Evolutionary conservation across 2,329 filamentous ascomycete genomes (phyloP), one percentile per base, ranked within the genome.

Genomic region (Beauveria sp.): DNA sequence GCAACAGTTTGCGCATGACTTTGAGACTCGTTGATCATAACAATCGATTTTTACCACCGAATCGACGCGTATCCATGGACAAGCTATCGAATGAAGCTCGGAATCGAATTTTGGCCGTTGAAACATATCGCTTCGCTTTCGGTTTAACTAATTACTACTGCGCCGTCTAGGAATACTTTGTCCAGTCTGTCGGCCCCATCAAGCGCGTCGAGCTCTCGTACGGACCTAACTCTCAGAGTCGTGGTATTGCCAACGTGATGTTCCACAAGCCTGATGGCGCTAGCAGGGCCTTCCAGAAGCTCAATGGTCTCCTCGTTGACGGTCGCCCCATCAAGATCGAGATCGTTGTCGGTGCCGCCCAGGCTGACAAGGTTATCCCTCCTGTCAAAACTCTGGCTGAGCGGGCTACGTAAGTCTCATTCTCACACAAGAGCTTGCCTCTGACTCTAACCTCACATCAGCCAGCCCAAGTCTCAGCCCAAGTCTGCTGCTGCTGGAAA

Each of bases 321-420:
- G 88, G 88, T 71, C 86, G 87, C 67, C 90, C 92, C 28, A 93
- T 99, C 80, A 96, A 93, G 88, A 92, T 99, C 70, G 93, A 98
- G 76, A 88, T 99, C 65, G 86, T 99, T 61, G 85, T 96, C 65
- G 89, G 90, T 71, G 90, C 90, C 54, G 85, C 86, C 51, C 84
- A 86, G 67, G 87, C 88, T 52, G 86, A 89, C 42, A 81, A 85
- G 65, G 82, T 90, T 22, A 81, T 84, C 52, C 84, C 88, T 1
- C 77, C 86, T 50, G 80, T 85, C 4, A 85, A 89, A 82, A 82
- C 86, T 18, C 84, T 98, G 48, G 88, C 88, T 61, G 93, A 98
- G 70, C 93, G 95, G 69, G 88, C 96, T 68, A 84, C 85, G 58
- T 61, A 42, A 61, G 58, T 60, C 73, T 38, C 5, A 5, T 16